Evolutionary conservation across 192 early-diverging fungal genomes (phyloP).

Genomic region (Backusella parvicylindrica): DNA sequence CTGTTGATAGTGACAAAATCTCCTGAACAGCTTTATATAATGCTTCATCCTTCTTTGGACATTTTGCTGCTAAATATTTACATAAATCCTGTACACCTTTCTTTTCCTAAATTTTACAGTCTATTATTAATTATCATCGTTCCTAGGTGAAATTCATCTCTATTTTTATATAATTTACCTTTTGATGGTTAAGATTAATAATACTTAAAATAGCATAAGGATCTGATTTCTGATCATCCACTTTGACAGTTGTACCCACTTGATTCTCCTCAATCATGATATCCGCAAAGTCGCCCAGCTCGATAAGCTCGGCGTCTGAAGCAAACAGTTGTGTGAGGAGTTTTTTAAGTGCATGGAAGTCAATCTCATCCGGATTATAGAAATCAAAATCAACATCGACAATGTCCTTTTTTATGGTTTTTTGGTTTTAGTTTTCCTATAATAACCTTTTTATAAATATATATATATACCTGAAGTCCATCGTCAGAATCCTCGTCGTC

Average conservation of each 20-base stretch:
- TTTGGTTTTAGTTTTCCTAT: neutral
- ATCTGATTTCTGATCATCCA: constrained; percentile 74
- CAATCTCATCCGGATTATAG: constrained; percentile 81
- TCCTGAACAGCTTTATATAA: constrained; percentile 32
- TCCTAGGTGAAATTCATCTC: too few species aligned
- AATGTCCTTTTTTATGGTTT: constrained; percentile 39
- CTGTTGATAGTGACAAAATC: constrained; percentile 33
- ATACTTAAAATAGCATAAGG: constrained; percentile 87
- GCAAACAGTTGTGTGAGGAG: constrained; percentile 78
- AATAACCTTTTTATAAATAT: too few species aligned
- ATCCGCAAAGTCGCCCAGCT: constrained; percentile 76
- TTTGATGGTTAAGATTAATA: constrained; percentile 65
- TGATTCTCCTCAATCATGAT: constrained; percentile 70
- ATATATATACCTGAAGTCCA: constrained; percentile 20
- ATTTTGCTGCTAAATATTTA: constrained; percentile 69
- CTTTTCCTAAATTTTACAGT: too few species aligned
- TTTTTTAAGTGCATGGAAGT: constrained; percentile 90
- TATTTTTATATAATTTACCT: constrained; percentile 19
- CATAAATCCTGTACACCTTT: constrained; percentile 46
- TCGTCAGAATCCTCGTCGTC: constrained; percentile 26
- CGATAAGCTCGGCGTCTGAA: constrained; percentile 74
- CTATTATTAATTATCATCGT: too few species aligned
- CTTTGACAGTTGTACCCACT: constrained; percentile 88
- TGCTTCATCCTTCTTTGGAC: constrained; percentile 36
- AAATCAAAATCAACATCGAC: constrained; percentile 96